Percentiles rank a stretch among this genome's conserved stretches.
Conservation (phyloP, 306 rosid species). For the Malus sylvestris region DNA sequence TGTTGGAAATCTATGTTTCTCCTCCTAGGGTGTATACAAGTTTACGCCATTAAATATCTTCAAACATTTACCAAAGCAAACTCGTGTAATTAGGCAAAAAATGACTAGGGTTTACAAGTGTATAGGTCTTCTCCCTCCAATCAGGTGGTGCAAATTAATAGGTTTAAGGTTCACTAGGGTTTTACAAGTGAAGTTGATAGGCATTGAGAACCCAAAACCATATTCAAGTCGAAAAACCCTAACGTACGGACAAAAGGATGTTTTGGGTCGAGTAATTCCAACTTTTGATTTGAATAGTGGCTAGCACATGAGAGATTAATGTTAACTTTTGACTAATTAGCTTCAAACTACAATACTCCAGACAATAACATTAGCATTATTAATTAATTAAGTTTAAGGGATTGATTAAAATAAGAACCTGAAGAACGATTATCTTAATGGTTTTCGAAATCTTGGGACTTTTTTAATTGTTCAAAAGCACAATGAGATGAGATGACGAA, state of each 20-base stretch:
- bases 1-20: background rate
- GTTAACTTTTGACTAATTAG: conserved; percentile 15
- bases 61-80: too few relatives aligned
- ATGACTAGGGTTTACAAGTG: too few relatives aligned
- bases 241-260: background rate
- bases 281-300: conserved; percentile 13
- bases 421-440: background rate
- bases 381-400: conserved; percentile 11
- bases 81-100: too few relatives aligned
- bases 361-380: conserved; percentile 5
- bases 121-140: too few relatives aligned
- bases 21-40: too few relatives aligned
- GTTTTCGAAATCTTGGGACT: background rate
- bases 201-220: background rate
- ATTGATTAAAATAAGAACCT: conserved; percentile 4
- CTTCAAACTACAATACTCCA: conserved; percentile 10
- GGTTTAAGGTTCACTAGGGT: background rate
- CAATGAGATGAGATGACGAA: conserved; percentile 36
- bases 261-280: background rate
- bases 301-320: conserved; percentile 8
- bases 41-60: too few relatives aligned
- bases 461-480: background rate
- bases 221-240: background rate
- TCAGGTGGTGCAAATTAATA: background rate
- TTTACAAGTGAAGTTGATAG: background rate